These are phyloP conservation scores for Cinnamomum chago DNA, from an alignment of 164 flowering plant genomes.

Conservation along the genomic window DNA sequence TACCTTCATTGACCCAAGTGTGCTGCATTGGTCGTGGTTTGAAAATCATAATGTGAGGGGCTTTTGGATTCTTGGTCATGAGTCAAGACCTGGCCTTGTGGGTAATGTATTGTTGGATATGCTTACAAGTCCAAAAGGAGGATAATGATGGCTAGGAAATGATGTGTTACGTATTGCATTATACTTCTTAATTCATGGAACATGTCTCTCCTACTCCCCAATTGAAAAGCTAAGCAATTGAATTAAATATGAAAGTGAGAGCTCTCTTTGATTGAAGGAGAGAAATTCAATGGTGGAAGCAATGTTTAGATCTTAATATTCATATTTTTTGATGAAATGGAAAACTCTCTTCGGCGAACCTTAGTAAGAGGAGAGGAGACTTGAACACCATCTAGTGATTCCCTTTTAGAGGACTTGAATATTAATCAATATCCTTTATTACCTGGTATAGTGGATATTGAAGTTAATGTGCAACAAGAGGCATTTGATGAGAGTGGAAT, in stretches of 20 bases:
- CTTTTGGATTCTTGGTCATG: neutral
- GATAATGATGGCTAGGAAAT: neutral
- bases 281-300: neutral
- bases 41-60: neutral
- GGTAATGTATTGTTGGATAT: constrained; percentile 5
- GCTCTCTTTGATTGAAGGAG: neutral
- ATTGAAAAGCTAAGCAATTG: neutral
- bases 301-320: neutral
- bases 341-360: too few species aligned
- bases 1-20: constrained; percentile 14
- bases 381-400: too few species aligned
- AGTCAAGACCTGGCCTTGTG: constrained; percentile 5
- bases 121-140: constrained; percentile 4
- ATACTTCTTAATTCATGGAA: neutral
- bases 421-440: too few species aligned
- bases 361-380: too few species aligned
- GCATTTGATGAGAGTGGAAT: too few species aligned
- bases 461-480: too few species aligned
- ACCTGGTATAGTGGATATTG: too few species aligned
- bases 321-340: too few species aligned
- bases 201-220: constrained; percentile 6
- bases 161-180: neutral
- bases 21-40: constrained; percentile 13
- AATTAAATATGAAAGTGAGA: neutral
- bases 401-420: too few species aligned